Percentiles rank a stretch among this genome's conserved stretches.
Evolutionary conservation across 2,329 filamentous ascomycete genomes (phyloP).

Genomic region (Colletotrichum ledebouriae): DNA sequence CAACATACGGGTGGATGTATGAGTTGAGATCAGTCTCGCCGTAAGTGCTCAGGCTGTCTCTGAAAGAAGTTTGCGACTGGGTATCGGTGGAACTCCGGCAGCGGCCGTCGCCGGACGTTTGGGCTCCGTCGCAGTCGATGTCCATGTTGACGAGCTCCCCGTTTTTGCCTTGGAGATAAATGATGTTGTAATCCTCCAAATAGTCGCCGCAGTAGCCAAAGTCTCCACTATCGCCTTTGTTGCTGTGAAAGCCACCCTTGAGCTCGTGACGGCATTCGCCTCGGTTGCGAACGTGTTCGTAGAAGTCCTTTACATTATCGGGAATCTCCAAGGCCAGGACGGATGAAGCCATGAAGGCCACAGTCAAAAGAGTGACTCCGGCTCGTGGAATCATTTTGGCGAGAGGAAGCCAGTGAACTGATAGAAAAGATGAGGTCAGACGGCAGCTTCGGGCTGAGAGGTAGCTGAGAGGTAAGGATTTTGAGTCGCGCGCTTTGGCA

Average conservation of each 20-base stretch:
- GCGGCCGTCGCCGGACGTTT: constrained; percentile 58
- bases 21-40: constrained; percentile 57
- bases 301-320: constrained; percentile 56
- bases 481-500: constrained; percentile 21
- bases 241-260: constrained; percentile 57
- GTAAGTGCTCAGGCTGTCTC: constrained; percentile 54
- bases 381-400: constrained; percentile 8
- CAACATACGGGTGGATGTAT: constrained; percentile 62
- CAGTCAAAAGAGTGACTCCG: not conserved
- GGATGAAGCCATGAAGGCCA: not conserved
- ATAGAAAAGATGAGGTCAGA: constrained; percentile 28
- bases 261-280: constrained; percentile 55
- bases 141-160: constrained; percentile 67
- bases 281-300: constrained; percentile 54
- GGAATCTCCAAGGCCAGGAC: constrained; percentile 53
- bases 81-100: constrained; percentile 60
- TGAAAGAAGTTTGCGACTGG: constrained; percentile 63
- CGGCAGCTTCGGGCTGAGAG: constrained; percentile 17
- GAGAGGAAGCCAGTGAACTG: not conserved
- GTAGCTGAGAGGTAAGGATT: constrained; percentile 15
- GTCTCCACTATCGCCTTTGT: constrained; percentile 52
- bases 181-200: constrained; percentile 53
- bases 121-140: constrained; percentile 69
- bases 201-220: constrained; percentile 64
- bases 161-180: constrained; percentile 62